Conservation (phyloP, 2,329 filamentous ascomycete species). For the Xylaria sp. region DNA sequence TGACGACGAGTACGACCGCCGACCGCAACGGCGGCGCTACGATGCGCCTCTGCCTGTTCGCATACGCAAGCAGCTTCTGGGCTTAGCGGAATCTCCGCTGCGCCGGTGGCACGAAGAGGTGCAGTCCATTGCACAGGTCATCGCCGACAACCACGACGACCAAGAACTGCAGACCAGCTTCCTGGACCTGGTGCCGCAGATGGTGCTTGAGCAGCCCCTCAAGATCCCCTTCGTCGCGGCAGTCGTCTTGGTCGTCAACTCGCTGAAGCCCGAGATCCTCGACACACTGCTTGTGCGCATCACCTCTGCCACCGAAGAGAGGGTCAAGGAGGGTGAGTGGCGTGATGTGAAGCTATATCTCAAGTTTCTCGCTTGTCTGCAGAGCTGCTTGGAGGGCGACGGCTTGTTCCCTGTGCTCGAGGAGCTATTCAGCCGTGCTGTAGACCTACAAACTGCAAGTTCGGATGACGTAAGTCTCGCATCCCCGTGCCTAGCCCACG, state of each 20-base stretch:
- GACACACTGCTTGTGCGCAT: conserved; percentile 75
- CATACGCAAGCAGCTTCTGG: conserved; percentile 80
- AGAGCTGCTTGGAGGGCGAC: conserved; percentile 81
- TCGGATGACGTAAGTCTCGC: conserved; percentile 82
- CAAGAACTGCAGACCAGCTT: conserved; percentile 79
- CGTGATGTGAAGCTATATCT: conserved; percentile 89
- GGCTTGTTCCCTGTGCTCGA: conserved; percentile 87
- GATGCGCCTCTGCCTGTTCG: conserved; percentile 76
- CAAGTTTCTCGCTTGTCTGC: conserved; percentile 88
- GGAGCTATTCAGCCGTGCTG: conserved; percentile 90
- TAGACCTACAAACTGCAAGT: conserved; percentile 90
- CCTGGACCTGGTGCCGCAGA: conserved; percentile 77
- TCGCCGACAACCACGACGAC: conserved; percentile 88
- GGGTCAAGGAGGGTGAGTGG: conserved; percentile 81
- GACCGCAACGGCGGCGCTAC: conserved; percentile 77
- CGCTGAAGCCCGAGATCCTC: conserved; percentile 78
- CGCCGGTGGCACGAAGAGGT: conserved; percentile 84
- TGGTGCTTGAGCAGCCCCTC: conserved; percentile 90
- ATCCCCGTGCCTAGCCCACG: background rate
- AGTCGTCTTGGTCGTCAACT: conserved; percentile 82
- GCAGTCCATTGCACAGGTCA: conserved; percentile 76
- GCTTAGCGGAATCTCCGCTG: conserved; percentile 83
- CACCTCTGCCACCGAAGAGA: conserved; percentile 70
- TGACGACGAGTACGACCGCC: conserved; percentile 81
- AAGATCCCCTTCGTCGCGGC: conserved; percentile 97